Evolutionary conservation across 495 filamentous ascomycete genomes (phyloP), one percentile per base, ranked within the genome.

Genomic region (Podospora pseudocomata): DNA sequence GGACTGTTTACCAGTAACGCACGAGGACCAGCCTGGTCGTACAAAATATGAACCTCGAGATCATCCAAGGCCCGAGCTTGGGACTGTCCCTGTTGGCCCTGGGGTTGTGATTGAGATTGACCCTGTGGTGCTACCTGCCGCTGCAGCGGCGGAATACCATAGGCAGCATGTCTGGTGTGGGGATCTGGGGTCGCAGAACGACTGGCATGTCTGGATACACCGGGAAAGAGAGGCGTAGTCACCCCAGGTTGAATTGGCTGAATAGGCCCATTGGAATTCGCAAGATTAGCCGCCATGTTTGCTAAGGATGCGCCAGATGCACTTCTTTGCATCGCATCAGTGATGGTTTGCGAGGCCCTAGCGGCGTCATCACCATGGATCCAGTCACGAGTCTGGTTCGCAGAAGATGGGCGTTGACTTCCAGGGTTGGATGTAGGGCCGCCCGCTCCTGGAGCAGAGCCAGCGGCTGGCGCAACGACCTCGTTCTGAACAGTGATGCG

Each of bases 251-350:
- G 77, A 39, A 80, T 77, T 5, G 78, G 80, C 11, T 80, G 78
- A 32, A 74, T 73, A 65, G 69, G 71, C 64, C 58, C 72, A 56
- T 68, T 74, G 54, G 67, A 70, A 54, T 75, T 67, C 4, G 76
- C 74, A 11, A 74, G 70, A 60, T 71, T 69, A n/a, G 66, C 64
- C 2, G 76, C 72, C 62, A 80, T 73, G 59, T 71, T 79, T 23
- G 79, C 70, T 18, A 77, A 68, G 2, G 78, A 80, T 19, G 78
- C 78, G 56, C 79, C 81, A 6, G 82, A 82, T 27, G 82, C 74
- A 72, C 78, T 83, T 67, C 82, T 75, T 27, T 81, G 79, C 81
- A 85, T 84, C 26, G 80, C 81, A 69, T 78, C 78, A 0, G 77
- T 73, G 72, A 81, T 80, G n/a, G 70, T 69, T 44, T 79, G 79